These are phyloP conservation scores for Volvariella volvacea DNA, from an alignment of 1,284 basidiomycete genomes.

Conservation along the genomic window DNA sequence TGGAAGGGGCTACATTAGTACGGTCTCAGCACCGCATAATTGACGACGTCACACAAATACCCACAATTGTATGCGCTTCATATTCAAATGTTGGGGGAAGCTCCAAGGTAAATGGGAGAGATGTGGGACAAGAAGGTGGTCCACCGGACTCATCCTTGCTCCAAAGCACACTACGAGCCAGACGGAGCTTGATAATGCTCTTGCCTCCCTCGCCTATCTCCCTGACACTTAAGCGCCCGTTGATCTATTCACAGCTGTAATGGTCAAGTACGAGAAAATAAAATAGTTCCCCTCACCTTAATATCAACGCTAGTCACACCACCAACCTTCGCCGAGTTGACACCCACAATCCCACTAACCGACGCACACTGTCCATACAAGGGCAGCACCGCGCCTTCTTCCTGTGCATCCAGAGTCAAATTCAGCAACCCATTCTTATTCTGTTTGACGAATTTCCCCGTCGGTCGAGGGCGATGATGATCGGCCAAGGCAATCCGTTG, in stretches of 20 bases:
- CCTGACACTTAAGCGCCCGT: slow-evolving; percentile 49
- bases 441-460: slow-evolving; percentile 53
- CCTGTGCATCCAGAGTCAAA: slow-evolving; percentile 47
- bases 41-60: no score
- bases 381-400: slow-evolving; percentile 41
- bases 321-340: slow-evolving; percentile 41
- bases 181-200: slow-evolving; percentile 41
- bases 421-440: slow-evolving; percentile 46
- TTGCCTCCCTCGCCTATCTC: slow-evolving; percentile 63
- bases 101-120: slow-evolving; percentile 44
- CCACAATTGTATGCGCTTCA: slow-evolving; percentile 50
- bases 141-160: slow-evolving; percentile 33
- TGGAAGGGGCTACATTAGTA: slow-evolving; percentile 46
- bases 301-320: slow-evolving; percentile 55
- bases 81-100: slow-evolving; percentile 54
- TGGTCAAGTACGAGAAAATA: neutral
- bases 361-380: slow-evolving; percentile 46
- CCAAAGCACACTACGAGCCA: slow-evolving; percentile 51
- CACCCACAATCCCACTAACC: slow-evolving; percentile 51
- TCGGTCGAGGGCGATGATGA: slow-evolving; percentile 31
- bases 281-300: slow-evolving; percentile 34
- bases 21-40: slow-evolving; percentile 6
- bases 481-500: slow-evolving; percentile 45
- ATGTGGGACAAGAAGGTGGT: slow-evolving; percentile 40
- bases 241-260: slow-evolving; percentile 34